Conservation (phyloP, 2,329 filamentous ascomycete genomes). For the Nemania abortiva region DNA sequence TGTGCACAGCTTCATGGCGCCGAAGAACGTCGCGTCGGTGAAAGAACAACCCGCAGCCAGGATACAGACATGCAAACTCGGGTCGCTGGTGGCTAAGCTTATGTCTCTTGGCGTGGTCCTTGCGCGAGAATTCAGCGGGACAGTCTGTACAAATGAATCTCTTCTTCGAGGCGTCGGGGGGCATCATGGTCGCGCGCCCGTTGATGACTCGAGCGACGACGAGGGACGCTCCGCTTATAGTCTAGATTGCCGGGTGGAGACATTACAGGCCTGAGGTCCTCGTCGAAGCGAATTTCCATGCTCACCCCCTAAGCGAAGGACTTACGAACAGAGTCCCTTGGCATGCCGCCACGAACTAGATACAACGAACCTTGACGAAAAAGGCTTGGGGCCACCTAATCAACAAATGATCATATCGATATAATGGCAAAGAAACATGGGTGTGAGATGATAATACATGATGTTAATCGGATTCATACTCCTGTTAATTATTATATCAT, state of each 20-base stretch:
- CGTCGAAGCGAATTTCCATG: not conserved
- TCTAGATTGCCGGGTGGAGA: not conserved
- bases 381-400: slow-evolving; percentile 7
- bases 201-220: not conserved
- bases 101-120: slow-evolving; percentile 34
- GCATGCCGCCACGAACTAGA: slow-evolving; percentile 21
- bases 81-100: slow-evolving; percentile 32
- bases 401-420: not conserved
- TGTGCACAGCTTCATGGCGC: slow-evolving; percentile 29
- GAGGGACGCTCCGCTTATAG: not conserved
- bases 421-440: not conserved
- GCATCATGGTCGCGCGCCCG: slow-evolving; percentile 8
- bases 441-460: not conserved
- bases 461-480: too few species aligned
- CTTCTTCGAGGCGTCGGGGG: not conserved
- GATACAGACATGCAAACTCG: slow-evolving; percentile 22
- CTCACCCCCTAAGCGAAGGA: not conserved
- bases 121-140: slow-evolving; percentile 31
- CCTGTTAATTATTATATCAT: not conserved
- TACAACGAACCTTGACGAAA: slow-evolving; percentile 14
- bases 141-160: slow-evolving; percentile 30
- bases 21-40: slow-evolving; percentile 29
- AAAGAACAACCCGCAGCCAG: slow-evolving; percentile 27
- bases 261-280: slow-evolving; percentile 5
- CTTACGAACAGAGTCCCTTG: slow-evolving; percentile 1